Base-by-base conservation (phyloP, 2,329 filamentous ascomycete species). In the Nigrospora osmanthi region DNA sequence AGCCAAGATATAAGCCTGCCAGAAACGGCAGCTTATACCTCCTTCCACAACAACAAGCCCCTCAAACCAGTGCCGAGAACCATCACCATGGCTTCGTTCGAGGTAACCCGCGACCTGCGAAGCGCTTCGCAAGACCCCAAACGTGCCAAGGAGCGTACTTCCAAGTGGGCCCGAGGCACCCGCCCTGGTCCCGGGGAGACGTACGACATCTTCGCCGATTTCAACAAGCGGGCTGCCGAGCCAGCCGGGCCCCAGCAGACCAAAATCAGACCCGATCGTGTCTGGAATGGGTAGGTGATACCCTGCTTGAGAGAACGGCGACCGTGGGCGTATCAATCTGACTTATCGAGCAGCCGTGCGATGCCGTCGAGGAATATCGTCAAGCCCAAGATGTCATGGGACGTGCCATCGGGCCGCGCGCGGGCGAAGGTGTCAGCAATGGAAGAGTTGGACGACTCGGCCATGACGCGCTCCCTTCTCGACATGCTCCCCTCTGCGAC, bases 101-200 rank as follows among this genome's bases (percentile, higher is more conserved):
- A 59, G 35, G 53, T 55, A 36, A 48, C 53, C 40, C 68, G 69
- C 46, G 70, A 73, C 53, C 53, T 73, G 34, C 70, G 70, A 58
- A 65, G 67, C 56, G 61, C 59, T 42, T 57, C 62, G 48, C 64
- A 64, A 47, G 68, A 69, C 54, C 63, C 59, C 52, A 72, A 72
- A 60, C 66, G 70, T 44, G 52, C 50, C 56, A 72, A 71, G 58
- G 66, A 72, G 52, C 61, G 61, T 5, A 52, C 49, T 16, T 52
- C 56, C 45, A 72, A 73, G 55, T 73, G 70, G 70, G 58, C 62
- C 10, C 56, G 61, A 13, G 69, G 70, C 44, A 46, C 49, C 19
- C 63, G 65, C 5, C 54, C 59, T 3, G 53, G 55, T 31, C 28
- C 56, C 19, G 66, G 65, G 15, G 52, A 56, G 40, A 47, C 39